Conservation (phyloP, 208 protist species). For the Leishmania tropica region DNA sequence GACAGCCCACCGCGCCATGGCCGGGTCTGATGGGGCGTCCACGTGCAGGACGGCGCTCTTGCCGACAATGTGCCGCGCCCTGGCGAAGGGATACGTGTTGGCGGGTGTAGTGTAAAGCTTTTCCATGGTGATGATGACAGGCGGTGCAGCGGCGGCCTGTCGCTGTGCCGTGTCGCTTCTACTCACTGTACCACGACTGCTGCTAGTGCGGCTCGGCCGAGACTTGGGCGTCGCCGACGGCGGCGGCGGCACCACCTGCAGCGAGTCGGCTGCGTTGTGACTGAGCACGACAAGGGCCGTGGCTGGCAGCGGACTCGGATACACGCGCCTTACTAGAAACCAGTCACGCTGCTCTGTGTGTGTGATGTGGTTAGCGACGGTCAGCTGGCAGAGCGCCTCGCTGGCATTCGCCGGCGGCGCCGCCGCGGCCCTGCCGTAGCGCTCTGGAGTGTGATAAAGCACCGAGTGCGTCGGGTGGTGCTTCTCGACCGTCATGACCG, state of each 20-base stretch:
- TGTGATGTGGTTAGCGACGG: conserved; percentile 68
- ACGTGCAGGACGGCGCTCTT: conserved; percentile 70
- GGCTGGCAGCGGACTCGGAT: conserved; percentile 41
- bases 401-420: conserved; percentile 13
- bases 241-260: conserved; percentile 17
- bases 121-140: conserved; percentile 14
- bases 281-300: conserved; percentile 58
- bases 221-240: neutral
- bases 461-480: conserved; percentile 50
- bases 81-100: conserved; percentile 20
- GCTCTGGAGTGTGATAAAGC: conserved; percentile 44
- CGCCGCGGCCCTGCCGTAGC: conserved; percentile 1
- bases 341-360: conserved; percentile 54
- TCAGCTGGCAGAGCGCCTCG: conserved; percentile 56
- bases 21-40: conserved; percentile 37
- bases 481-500: conserved; percentile 42
- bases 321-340: conserved; percentile 71
- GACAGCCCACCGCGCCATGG: conserved; percentile 45
- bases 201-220: neutral
- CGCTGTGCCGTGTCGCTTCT: neutral
- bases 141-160: neutral
- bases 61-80: conserved; percentile 53
- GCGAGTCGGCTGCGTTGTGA: conserved; percentile 48
- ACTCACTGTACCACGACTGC: neutral
- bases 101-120: conserved; percentile 20